Conservation (phyloP, 345 rosid species). For the Conringia planisiliqua region DNA sequence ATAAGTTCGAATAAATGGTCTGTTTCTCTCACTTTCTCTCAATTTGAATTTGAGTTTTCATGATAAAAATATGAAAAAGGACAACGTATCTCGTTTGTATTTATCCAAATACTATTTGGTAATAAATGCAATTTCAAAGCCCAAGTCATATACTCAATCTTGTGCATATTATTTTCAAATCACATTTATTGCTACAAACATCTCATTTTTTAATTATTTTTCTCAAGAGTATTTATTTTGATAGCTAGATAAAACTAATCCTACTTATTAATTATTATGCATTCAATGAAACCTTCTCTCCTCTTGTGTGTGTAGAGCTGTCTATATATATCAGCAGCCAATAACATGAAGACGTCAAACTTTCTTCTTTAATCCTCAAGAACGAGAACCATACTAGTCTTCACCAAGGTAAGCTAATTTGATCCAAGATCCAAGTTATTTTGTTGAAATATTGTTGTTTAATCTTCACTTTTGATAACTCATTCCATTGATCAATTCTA, state of each 20-base stretch:
- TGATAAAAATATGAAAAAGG: not conserved
- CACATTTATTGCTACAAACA: slow-evolving; percentile 23
- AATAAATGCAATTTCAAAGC: slow-evolving; percentile 31
- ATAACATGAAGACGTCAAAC: slow-evolving; percentile 21
- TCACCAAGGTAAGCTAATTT: slow-evolving; percentile 24
- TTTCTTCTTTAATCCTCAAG: slow-evolving; percentile 13
- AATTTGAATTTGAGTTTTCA: not conserved
- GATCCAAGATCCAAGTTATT: not conserved
- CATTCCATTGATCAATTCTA: not conserved
- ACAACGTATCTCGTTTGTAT: slow-evolving; percentile 10
- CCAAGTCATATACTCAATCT: slow-evolving; percentile 32
- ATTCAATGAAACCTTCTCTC: slow-evolving; percentile 7
- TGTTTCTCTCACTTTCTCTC: not conserved
- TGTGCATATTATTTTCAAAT: slow-evolving; percentile 14
- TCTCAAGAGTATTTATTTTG: slow-evolving; percentile 14
- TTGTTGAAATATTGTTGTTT: not conserved
- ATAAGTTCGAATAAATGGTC: not conserved
- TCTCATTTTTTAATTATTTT: not conserved
- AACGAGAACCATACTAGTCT: slow-evolving; percentile 25
- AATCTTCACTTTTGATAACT: not conserved
- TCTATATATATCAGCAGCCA: slow-evolving; percentile 15
- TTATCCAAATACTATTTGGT: slow-evolving; percentile 32
- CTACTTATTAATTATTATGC: not conserved
- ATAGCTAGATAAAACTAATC: slow-evolving; percentile 30
- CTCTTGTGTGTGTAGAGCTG: not conserved